A percentile compares a stretch with the other conserved stretches of the same genome.
Conservation (phyloP, 140 eudicot species). For the Erigeron philadelphicus region DNA sequence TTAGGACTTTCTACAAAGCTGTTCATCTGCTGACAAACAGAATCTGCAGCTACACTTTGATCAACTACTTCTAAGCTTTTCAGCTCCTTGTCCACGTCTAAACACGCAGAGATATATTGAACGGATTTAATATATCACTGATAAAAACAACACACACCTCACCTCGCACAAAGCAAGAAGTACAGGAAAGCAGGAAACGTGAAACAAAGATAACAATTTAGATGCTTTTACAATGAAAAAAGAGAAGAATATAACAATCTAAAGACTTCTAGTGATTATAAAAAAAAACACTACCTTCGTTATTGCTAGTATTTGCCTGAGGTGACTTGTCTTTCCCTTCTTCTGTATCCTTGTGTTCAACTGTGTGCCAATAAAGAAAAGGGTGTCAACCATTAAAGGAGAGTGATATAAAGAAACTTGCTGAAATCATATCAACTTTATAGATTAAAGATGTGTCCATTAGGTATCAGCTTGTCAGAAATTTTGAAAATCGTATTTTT, state of each 20-base stretch:
- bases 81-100: slow-evolving; percentile 20
- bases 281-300: slow-evolving; percentile 1
- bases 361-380: slow-evolving; percentile 19
- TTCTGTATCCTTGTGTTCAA: slow-evolving; percentile 9
- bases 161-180: too few relatives aligned
- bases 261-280: slow-evolving; percentile 2
- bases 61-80: background rate
- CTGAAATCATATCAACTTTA: background rate
- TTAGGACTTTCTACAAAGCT: too few relatives aligned
- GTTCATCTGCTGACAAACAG: too few relatives aligned
- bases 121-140: background rate
- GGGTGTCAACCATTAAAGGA: background rate
- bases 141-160: background rate
- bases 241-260: background rate
- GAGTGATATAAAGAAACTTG: background rate
- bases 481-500: background rate
- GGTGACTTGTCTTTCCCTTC: slow-evolving; percentile 5
- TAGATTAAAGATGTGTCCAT: background rate
- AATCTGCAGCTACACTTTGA: too few relatives aligned
- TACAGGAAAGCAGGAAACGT: too few relatives aligned
- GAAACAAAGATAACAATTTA: too few relatives aligned
- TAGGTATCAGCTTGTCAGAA: background rate
- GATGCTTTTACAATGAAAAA: too few relatives aligned
- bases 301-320: slow-evolving; percentile 11
- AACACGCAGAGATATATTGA: background rate